These are phyloP conservation scores for Alternaria rosae DNA, from an alignment of 2,329 filamentous ascomycete species.

Conservation along the genomic window DNA sequence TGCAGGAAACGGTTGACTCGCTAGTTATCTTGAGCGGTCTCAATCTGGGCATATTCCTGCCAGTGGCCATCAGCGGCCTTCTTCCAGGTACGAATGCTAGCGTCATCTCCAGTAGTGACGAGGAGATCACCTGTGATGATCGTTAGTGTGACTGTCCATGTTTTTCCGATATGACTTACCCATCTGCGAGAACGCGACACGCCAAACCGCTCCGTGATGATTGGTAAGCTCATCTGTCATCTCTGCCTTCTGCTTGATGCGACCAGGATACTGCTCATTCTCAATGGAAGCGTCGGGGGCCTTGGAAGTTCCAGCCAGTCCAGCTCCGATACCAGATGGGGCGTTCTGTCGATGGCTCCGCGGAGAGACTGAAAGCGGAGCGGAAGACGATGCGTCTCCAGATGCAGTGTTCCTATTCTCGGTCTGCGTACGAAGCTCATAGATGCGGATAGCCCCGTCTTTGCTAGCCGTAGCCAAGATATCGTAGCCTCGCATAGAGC, in stretches of 20 bases:
- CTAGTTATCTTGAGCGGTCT: constrained; percentile 46
- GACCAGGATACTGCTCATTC: constrained; percentile 67
- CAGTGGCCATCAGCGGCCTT: constrained; percentile 57
- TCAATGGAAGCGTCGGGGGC: constrained; percentile 59
- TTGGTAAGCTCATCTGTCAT: constrained; percentile 72
- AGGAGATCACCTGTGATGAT: constrained; percentile 71
- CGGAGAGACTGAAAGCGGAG: constrained; percentile 31
- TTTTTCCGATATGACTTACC: constrained; percentile 39
- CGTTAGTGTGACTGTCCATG: constrained; percentile 29
- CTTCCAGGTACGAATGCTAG: constrained; percentile 62
- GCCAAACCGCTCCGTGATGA: constrained; percentile 76
- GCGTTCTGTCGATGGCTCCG: constrained; percentile 41
- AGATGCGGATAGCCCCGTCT: constrained; percentile 89
- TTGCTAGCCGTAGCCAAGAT: constrained; percentile 91
- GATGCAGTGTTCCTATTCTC: constrained; percentile 50
- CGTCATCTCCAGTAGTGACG: constrained; percentile 79
- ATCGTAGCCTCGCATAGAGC: constrained; percentile 89
- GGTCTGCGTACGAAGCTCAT: constrained; percentile 72
- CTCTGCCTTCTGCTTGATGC: constrained; percentile 68
- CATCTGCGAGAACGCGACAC: constrained; percentile 69
- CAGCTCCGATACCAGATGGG: constrained; percentile 63
- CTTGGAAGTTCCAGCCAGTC: constrained; percentile 56
- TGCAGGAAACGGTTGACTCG: neutral
- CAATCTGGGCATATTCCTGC: constrained; percentile 59
- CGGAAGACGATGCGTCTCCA: constrained; percentile 27